Evolutionary conservation across 805 yeast genomes (phyloP), one percentile per base, ranked within the genome.

Genomic region (Debaryomyces hansenii): DNA sequence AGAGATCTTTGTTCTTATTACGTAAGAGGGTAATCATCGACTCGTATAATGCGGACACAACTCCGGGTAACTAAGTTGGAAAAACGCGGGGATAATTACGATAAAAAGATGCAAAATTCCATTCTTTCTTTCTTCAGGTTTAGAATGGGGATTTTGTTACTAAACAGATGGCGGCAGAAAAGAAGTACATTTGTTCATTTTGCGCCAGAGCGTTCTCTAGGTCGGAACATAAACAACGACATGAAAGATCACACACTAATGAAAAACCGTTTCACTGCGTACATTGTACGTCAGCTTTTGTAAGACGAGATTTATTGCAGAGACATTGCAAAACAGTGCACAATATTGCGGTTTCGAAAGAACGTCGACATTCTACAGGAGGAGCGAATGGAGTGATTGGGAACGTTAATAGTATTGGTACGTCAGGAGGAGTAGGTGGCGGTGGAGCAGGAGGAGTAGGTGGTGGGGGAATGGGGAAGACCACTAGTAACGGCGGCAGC

Each of bases 271-370:
- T 85, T 66, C 82, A 81, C 48, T 87, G 96, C 57, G 70, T 78
- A 31, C 75, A 81, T 42, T 87, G 95, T 60, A 74, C 82, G 8
- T 78, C 85, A 41, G 79, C 85, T 2, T 87, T 87, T 69, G 96
- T 87, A 1, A 69, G 96, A 49, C 69, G 94, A 54, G 96, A 87
- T 59, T 67, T 87, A 39, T 69, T 88, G 14, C 88, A 87, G 56
- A 70, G 96, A 33, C 96, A 87, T 62, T 78, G 85, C 48, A 68
- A 92, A 38, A 88, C 95, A 0, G 94, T 87, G 11, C 96, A 87
- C 63, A 75, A 66, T 45, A 61, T 64, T n/a, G 47, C 16, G 16
- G 11, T 31, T 12, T n/a, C 16, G 14, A 31, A 31, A 31, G 34
- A 31, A n/a, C 27, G 27, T 2, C 7, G 27, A 5, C 27, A 24